Evolutionary conservation across 177 flowering plant genomes (phyloP).

Genomic region (Vitis hybrid): DNA sequence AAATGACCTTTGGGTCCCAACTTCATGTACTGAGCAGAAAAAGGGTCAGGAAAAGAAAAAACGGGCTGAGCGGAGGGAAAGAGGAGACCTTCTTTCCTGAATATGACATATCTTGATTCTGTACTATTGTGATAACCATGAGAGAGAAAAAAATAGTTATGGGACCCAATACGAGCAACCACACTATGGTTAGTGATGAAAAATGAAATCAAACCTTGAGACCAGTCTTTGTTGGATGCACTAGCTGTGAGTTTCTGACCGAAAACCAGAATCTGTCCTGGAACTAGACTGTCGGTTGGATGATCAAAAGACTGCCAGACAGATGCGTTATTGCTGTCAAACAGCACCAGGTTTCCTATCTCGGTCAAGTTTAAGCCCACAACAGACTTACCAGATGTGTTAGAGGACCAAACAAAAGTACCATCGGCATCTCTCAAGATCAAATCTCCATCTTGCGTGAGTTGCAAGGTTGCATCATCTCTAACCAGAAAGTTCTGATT

Average conservation of each 20-base stretch:
- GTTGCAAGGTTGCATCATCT: conserved; percentile 5
- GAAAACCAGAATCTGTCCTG: background rate
- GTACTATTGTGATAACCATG: too few relatives aligned
- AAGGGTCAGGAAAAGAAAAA: too few relatives aligned
- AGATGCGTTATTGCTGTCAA: too few relatives aligned
- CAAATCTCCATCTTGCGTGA: conserved; percentile 10
- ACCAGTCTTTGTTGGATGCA: background rate
- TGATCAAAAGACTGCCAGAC: conserved; percentile 11
- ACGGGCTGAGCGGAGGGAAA: too few relatives aligned
- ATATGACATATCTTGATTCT: too few relatives aligned
- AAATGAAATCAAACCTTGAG: background rate
- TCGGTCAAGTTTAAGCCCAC: conserved; percentile 1
- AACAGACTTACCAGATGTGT: conserved; percentile 2
- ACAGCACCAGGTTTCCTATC: background rate
- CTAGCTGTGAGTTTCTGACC: background rate
- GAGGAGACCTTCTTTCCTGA: too few relatives aligned
- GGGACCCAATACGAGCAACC: background rate
- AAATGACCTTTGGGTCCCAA: too few relatives aligned
- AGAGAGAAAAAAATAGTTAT: too few relatives aligned
- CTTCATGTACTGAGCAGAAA: too few relatives aligned
- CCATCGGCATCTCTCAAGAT: conserved; percentile 11
- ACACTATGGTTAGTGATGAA: background rate
- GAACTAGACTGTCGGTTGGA: conserved; percentile 9
- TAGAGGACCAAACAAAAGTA: conserved; percentile 1
- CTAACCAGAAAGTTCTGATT: conserved; percentile 11